Evolutionary conservation across 2,329 filamentous ascomycete species (phyloP), one percentile per base, ranked within the genome.

Genomic region (Verticillium alfalfae): DNA sequence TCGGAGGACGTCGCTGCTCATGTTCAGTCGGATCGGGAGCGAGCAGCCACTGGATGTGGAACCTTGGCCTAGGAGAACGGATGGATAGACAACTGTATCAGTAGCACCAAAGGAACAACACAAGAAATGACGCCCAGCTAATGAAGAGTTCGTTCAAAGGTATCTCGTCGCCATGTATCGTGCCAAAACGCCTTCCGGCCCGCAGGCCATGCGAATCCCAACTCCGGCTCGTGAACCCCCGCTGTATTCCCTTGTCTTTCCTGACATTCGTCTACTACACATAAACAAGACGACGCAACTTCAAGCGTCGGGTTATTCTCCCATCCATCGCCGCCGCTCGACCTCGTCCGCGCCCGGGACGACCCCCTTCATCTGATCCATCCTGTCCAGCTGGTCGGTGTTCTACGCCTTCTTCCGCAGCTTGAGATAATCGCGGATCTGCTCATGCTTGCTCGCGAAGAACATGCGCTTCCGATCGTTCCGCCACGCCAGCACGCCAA

Each of bases 391-490:
- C 45, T 22, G 45, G 45, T 52, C 45, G 54, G 10, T 34, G 34
- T 71, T 78, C 63, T 79, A 78, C 0, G 76, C 75, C 69, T 79
- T 81, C 72, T 86, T 88, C 62, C 84, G 81, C 66, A 84, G 87
- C 70, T 87, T 88, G 66, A 97, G 81, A 73, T 91, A 98, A 64
- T 89, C 87, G 63, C 88, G 84, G 65, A 99, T 88, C 78, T 97
- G 93, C 73, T 98, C 93, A 70, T 95, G 86, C 71, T 93, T 89
- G 63, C 87, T 96, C 7, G 96, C 93, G 73, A 99, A 99, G 76
- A 99, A 97, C 81, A 91, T 89, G 65, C 88, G 85, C 72, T 88
- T 89, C 60, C 81, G 79, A 70, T 96, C 90, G 67, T 88, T 95
- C 71, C 88, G 89, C 92, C 94, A 98, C 3, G 91, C 85, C 70